Base-by-base conservation (phyloP, 441 rosid species). In the Iberis amara region DNA sequence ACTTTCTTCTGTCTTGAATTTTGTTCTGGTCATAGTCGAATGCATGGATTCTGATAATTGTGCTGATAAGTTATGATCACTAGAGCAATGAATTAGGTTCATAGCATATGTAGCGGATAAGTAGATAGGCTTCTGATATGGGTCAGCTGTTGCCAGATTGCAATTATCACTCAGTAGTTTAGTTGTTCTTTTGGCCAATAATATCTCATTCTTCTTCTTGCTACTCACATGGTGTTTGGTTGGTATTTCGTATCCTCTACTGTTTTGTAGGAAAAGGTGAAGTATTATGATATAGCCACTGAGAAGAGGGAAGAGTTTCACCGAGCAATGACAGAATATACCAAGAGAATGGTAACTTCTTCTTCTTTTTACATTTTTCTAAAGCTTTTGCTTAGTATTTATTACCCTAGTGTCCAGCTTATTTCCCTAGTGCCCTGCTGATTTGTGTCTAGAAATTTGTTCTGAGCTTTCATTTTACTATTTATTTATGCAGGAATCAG, bases 251-350 rank as follows among this genome's bases (percentile, higher is more conserved):
- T 11, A 53, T 15, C 41, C 31, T 49, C 11, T 40, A 36, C 55
- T 28, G 36, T 47, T 18, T 26, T 52, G 45, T 49, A 91, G 98
- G 98, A 88, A 66, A 88, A 91, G 47, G 94, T 91, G 21, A 77
- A 82, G 51, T 88, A 91, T 55, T 91, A 91, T 61, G 98, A 85
- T 66, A 73, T 83, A 26, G 95, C 95, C 50, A 85, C 85, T 8
- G 82, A 71, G 72, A 91, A 85, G 63, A 77, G 95, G 60, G 87
- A 88, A 36, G 95, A 85, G 67, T 87, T 91, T 62, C 95, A 87
- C 55, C 69, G 69, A 63, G 78, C 79, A 57, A 80, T 74, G 82
- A 78, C 80, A 26, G 89, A 78, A 33, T 88, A 79, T 45, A 66
- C 75, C 37, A 85, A 78, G 74, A 76, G 76, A 66, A 72, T 75